Conservation (phyloP, 2,329 filamentous ascomycete species). For the Aureobasidium uvarum region DNA sequence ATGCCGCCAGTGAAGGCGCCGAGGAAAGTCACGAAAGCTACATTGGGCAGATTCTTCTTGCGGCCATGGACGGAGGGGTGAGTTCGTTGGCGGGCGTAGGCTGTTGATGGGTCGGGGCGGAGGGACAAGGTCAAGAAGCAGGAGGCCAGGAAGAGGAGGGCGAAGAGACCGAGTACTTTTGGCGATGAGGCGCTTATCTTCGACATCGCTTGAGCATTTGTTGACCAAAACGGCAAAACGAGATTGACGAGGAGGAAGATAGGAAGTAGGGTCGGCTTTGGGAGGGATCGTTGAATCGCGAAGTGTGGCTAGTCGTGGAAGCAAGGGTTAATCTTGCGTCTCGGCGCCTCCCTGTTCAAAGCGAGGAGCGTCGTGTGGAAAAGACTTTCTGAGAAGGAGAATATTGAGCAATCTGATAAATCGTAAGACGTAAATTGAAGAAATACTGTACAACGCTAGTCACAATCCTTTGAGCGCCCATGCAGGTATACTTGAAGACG, state of each 20-base stretch:
- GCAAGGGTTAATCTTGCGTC: slow-evolving; percentile 1
- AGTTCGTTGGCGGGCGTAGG: slow-evolving; percentile 8
- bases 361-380: too few species aligned
- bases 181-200: slow-evolving; percentile 30
- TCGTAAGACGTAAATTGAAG: slow-evolving; percentile 17
- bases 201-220: slow-evolving; percentile 6
- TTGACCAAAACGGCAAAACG: not conserved
- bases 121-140: slow-evolving; percentile 38
- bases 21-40: slow-evolving; percentile 44
- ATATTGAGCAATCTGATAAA: not conserved
- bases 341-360: not conserved
- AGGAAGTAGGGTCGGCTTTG: not conserved
- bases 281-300: not conserved
- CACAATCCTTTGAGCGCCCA: slow-evolving; percentile 5
- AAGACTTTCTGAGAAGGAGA: not conserved
- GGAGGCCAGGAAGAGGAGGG: slow-evolving; percentile 39
- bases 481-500: not conserved
- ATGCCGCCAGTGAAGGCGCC: slow-evolving; percentile 32
- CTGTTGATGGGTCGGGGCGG: slow-evolving; percentile 25
- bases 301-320: slow-evolving; percentile 7
- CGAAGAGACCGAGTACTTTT: slow-evolving; percentile 36
- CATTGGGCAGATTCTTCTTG: slow-evolving; percentile 28
- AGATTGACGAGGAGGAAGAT: not conserved
- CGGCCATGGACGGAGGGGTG: not conserved
- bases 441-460: slow-evolving; percentile 5